These are phyloP conservation scores for Neospermospora avenae DNA, from an alignment of 2,329 filamentous ascomycete genomes.

Conservation along the genomic window DNA sequence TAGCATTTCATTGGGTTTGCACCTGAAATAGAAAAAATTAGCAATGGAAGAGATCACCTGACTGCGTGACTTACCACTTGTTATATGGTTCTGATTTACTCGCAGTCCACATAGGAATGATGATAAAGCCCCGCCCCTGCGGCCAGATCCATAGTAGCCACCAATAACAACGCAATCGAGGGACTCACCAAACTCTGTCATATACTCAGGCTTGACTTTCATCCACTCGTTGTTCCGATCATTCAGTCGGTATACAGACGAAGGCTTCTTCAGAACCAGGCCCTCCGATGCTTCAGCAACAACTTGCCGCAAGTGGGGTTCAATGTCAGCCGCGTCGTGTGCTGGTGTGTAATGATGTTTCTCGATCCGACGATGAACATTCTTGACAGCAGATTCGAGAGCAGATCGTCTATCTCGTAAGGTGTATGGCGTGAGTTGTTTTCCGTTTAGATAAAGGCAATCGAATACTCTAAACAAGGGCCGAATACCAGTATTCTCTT, in stretches of 20 bases:
- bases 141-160: conserved; percentile 87
- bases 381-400: conserved; percentile 65
- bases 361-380: conserved; percentile 74
- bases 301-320: conserved; percentile 74
- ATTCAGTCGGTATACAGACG: conserved; percentile 81
- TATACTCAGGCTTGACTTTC: conserved; percentile 98
- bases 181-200: conserved; percentile 92
- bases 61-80: conserved; percentile 31
- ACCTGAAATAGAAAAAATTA: conserved; percentile 14
- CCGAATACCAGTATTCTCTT: conserved; percentile 53
- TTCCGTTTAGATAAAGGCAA: conserved; percentile 82
- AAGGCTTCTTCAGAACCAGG: conserved; percentile 88
- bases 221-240: conserved; percentile 95
- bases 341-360: conserved; percentile 71
- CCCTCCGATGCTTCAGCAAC: conserved; percentile 87
- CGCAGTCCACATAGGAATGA: conserved; percentile 89
- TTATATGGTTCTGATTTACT: conserved; percentile 65
- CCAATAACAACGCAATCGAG: conserved; percentile 88
- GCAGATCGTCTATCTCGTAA: conserved; percentile 76
- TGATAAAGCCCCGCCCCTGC: conserved; percentile 75
- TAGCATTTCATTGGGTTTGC: conserved; percentile 71
- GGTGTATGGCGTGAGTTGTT: conserved; percentile 75
- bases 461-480: conserved; percentile 88
- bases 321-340: conserved; percentile 67
- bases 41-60: background rate